A percentile compares a stretch with the other conserved stretches of the same genome.
These are phyloP conservation scores for Silene vulgaris DNA, from an alignment of 179 eudicot species.

Conservation along the genomic window DNA sequence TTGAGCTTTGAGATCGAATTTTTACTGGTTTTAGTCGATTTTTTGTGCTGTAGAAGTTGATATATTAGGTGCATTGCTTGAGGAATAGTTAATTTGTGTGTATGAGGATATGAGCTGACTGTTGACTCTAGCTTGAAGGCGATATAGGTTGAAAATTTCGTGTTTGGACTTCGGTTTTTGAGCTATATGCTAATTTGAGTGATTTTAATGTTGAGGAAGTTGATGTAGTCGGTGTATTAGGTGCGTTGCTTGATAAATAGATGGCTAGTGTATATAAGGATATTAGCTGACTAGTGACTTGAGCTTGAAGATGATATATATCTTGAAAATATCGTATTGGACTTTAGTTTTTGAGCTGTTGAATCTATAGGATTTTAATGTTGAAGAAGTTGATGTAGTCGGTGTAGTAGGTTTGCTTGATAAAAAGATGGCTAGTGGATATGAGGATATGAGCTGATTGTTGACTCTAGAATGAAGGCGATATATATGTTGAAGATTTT, in stretches of 20 bases:
- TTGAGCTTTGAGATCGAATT: background rate
- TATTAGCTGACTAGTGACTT: background rate
- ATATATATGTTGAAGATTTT: background rate
- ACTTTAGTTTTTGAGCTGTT: background rate
- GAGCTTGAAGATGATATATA: too few species aligned
- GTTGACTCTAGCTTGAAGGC: background rate
- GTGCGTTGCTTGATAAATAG: background rate
- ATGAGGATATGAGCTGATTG: background rate
- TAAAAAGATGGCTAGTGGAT: background rate
- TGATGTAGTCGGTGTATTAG: background rate
- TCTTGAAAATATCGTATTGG: too few species aligned
- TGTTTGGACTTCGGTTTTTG: background rate
- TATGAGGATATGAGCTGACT: background rate
- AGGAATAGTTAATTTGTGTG: background rate
- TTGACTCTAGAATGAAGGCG: background rate
- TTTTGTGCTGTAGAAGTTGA: background rate
- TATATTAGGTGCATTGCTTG: constrained; percentile 3
- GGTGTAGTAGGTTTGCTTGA: background rate
- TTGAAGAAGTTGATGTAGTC: background rate
- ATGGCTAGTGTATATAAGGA: background rate
- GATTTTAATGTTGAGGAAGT: background rate
- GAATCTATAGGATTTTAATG: background rate
- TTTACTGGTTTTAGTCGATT: background rate
- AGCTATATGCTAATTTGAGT: background rate
- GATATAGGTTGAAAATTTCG: background rate